These are phyloP conservation scores for Claviceps arundinis DNA, from an alignment of 2,329 filamentous ascomycete species.

Conservation along the genomic window DNA sequence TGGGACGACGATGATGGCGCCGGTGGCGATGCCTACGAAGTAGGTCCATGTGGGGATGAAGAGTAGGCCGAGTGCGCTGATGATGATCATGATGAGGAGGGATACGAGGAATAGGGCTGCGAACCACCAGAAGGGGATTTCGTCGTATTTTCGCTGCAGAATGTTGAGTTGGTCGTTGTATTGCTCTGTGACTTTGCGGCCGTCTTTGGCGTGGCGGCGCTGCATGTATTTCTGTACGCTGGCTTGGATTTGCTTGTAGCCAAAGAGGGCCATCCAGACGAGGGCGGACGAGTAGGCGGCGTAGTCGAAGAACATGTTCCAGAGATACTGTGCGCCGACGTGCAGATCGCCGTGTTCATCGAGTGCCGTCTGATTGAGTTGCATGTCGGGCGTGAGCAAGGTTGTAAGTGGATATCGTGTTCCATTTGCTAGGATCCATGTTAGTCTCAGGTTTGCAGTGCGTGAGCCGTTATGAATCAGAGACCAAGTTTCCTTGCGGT, in stretches of 20 bases:
- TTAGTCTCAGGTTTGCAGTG: no score
- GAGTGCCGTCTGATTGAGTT: conserved; percentile 35
- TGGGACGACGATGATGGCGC: conserved; percentile 41
- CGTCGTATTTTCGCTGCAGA: conserved; percentile 30
- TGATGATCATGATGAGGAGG: conserved; percentile 34
- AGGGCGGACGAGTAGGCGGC: conserved; percentile 44
- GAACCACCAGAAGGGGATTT: conserved; percentile 49
- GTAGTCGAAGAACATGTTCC: conserved; percentile 48
- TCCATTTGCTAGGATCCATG: conserved; percentile 14
- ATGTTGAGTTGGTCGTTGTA: conserved; percentile 47
- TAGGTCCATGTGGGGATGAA: conserved; percentile 49
- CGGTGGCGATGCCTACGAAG: conserved; percentile 41
- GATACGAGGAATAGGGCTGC: conserved; percentile 33
- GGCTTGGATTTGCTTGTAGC: conserved; percentile 31
- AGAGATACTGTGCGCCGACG: conserved; percentile 42
- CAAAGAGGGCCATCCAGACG: conserved; percentile 45
- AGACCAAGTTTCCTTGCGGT: background rate
- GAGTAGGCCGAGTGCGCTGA: conserved; percentile 35
- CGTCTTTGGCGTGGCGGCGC: conserved; percentile 17
- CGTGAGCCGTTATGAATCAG: background rate
- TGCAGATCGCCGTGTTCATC: conserved; percentile 39
- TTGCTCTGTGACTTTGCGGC: conserved; percentile 34
- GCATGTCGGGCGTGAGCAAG: conserved; percentile 20
- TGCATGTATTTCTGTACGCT: conserved; percentile 30
- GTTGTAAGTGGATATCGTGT: conserved; percentile 20